Evolutionary conservation across 2,329 filamentous ascomycete genomes (phyloP), one percentile per base, ranked within the genome.

Genomic region (Xylariaceae sp.): DNA sequence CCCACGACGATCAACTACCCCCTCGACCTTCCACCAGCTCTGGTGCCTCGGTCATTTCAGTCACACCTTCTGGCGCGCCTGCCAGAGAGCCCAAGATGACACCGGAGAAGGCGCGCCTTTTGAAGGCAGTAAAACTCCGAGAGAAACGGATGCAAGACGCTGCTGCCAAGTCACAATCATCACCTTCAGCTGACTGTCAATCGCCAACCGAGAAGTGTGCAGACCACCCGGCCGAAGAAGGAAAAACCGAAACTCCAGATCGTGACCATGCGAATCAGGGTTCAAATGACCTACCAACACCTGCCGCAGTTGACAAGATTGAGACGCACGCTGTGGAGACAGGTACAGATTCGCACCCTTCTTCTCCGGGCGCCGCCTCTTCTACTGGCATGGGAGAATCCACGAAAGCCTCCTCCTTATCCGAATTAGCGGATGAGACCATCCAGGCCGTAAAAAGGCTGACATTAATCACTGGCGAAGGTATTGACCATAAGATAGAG

Each of bases 91-190:
- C 65, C 61, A 53, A 70, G 60, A 83, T 94, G 54, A 88, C 87
- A 1, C 86, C 87, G 1, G 92, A 98, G 61, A 97, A 94, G 66
- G 80, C 86, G 44, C 76, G 92, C 38, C 69, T 98, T 47, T 89
- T 95, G 86, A 96, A 94, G 66, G 92, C 92, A 6, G 74, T 96
- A 66, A 85, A 96, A 62, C 64, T 96, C 51, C 77, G 90, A 36
- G 92, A 94, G 63, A 88, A 88, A 61, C 80, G 67, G 59, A 67
- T 65, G 62, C 56, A 11, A 41, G 54, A 9, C n/a, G n/a, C n/a
- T n/a, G n/a, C n/a, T 51, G 56, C 21, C 12, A 59, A 62, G 26
- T 44, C 50, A 9, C 40, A 52, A 11, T 48, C 53, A 34, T 53
- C 46, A 49, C 52, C 41, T 13, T 15, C 50, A 51, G 35, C 45